phyloP scores from a whole-genome alignment of 805 yeast genomes.

The Vanderwaltozyma polyspora region DNA sequence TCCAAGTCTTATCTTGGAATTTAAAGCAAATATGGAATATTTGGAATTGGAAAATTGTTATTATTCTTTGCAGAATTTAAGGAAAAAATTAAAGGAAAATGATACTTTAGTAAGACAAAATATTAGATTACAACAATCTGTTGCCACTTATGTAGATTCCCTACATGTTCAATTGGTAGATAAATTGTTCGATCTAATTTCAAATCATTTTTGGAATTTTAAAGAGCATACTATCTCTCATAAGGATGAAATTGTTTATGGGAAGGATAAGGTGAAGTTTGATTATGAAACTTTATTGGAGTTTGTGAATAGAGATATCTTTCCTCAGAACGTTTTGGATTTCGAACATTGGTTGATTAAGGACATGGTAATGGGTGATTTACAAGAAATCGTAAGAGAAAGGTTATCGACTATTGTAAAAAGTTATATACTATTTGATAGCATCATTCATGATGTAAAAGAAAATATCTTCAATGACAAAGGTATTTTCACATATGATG shows the following conservation, averaged over 20 bases:
- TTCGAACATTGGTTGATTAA: slow-evolving; percentile 18
- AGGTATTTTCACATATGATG: slow-evolving; percentile 4
- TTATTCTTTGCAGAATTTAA: slow-evolving; percentile 19
- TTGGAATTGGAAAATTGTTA: slow-evolving; percentile 26
- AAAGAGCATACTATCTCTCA: slow-evolving; percentile 9
- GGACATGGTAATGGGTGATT: slow-evolving; percentile 13
- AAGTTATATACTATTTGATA: slow-evolving; percentile 10
- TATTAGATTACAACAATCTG: slow-evolving; percentile 21
- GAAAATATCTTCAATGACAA: slow-evolving; percentile 10
- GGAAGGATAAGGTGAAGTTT: slow-evolving; percentile 7
- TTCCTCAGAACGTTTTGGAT: slow-evolving; percentile 11
- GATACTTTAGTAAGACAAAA: slow-evolving; percentile 12
- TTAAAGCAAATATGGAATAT: slow-evolving; percentile 19
- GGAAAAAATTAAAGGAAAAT: slow-evolving; percentile 14
- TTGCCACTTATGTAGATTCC: slow-evolving; percentile 16
- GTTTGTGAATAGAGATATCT: slow-evolving; percentile 10
- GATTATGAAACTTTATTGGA: slow-evolving; percentile 12
- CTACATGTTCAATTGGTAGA: slow-evolving; percentile 17
- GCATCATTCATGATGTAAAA: slow-evolving; percentile 9
- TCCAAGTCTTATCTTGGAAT: slow-evolving; percentile 17
- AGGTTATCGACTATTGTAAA: slow-evolving; percentile 8
- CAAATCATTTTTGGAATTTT: slow-evolving; percentile 18
- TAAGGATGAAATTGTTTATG: slow-evolving; percentile 3
- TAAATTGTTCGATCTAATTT: slow-evolving; percentile 9
- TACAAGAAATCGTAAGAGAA: slow-evolving; percentile 13